A percentile compares a stretch with the other conserved stretches of the same genome.
Evolutionary conservation across 225 moss, liverwort and hornwort genomes (phyloP).

Genomic region (Pseudisothecium myosuroides): DNA sequence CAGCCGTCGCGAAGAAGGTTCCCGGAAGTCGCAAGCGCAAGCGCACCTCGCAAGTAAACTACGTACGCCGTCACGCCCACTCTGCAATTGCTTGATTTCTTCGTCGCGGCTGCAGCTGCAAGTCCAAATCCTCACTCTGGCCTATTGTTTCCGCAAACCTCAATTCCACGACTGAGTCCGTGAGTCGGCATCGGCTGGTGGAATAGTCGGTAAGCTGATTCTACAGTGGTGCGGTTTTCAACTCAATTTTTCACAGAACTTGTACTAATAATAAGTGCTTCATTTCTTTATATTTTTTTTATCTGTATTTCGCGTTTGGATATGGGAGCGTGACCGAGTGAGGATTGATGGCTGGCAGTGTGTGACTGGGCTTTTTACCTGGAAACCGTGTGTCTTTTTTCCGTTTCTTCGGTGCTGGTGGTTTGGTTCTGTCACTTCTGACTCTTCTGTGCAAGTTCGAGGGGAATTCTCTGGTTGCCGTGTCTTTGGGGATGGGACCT

Average conservation of each 20-base stretch:
- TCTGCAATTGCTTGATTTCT: not conserved
- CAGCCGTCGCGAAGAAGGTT: not conserved
- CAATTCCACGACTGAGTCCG: not conserved
- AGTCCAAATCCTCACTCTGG: not conserved
- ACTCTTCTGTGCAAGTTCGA: not conserved
- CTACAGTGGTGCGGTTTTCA: not conserved
- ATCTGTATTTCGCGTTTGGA: not conserved
- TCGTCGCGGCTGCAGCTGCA: not conserved
- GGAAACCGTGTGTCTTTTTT: not conserved
- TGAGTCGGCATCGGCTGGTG: not conserved
- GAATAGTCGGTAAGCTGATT: not conserved
- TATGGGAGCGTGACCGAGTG: not conserved
- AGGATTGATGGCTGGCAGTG: not conserved
- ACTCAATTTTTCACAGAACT: not conserved
- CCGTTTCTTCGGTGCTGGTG: not conserved
- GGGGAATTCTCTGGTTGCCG: not conserved
- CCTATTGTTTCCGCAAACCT: not conserved
- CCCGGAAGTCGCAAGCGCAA: not conserved
- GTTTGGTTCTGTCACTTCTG: not conserved
- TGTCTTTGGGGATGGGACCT: not conserved
- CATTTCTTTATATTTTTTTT: no score
- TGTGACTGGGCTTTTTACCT: not conserved
- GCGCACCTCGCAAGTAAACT: not conserved
- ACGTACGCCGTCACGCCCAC: not conserved
- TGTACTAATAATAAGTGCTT: no score